phyloP scores from a whole-genome alignment of 2,329 filamentous ascomycete species.

The Neurospora sp. region DNA sequence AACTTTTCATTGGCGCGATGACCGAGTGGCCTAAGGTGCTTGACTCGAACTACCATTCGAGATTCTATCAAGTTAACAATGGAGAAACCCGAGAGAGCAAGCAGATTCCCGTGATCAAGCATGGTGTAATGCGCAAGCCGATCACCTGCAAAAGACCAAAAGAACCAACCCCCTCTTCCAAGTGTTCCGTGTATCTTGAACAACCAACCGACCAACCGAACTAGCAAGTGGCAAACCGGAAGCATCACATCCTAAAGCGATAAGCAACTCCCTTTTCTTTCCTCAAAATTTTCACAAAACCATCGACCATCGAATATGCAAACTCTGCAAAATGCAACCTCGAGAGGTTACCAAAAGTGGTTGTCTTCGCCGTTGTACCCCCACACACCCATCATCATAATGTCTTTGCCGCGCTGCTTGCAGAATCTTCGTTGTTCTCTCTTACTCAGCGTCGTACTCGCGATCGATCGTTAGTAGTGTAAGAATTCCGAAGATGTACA shows the following conservation, averaged over 20 bases:
- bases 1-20: background rate
- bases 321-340: background rate
- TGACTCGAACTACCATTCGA: too few species aligned
- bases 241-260: background rate
- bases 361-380: background rate
- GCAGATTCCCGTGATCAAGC: background rate
- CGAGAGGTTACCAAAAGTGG: background rate
- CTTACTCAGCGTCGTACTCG: background rate
- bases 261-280: background rate
- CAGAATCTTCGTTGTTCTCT: background rate
- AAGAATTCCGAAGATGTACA: background rate
- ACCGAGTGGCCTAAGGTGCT: too few species aligned
- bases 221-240: background rate
- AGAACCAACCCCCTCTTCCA: background rate
- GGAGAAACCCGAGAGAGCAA: background rate
- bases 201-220: background rate
- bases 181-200: background rate
- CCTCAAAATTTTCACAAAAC: background rate
- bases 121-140: background rate
- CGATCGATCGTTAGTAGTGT: background rate
- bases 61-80: background rate
- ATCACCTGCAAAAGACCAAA: background rate
- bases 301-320: background rate
- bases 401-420: background rate
- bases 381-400: background rate